Evolutionary conservation across 768 basidiomycete genomes (phyloP), one percentile per base, ranked within the genome.

Genomic region (Megacollybia marginata): DNA sequence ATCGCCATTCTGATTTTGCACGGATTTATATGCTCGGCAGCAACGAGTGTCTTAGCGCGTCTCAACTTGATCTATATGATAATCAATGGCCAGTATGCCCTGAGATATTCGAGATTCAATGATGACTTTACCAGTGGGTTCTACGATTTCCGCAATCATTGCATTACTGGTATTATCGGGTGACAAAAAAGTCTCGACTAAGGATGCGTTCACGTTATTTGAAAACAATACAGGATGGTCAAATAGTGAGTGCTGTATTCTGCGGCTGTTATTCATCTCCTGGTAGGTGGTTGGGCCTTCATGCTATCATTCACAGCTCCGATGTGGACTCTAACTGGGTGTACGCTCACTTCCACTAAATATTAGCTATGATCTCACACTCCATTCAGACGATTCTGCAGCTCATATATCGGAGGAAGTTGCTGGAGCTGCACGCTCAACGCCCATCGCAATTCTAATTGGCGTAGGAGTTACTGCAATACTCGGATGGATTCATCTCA

Each of bases 261-360:
- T 44, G 42, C 31, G 19, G 15, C 38, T 11, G 23, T 47, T 38
- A 19, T 19, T 48, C 59, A 44, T 16, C 15, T n/a, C 20, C 31
- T n/a, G 33, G n/a, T 55, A 86, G 85, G 73, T 62, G 82, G 79
- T 13, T 86, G 84, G 84, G 82, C 84, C 1, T 86, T 87, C 61
- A 68, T 86, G 53, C 61, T 87, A 42, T 72, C 85, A 0, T 86
- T 88, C 58, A 85, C 83, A 0, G 71, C 85, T 1, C 82, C 83
- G 0, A 87, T 87, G 85, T 87, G 85, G 85, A 85, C 83, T 2
- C 64, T 88, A 49, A 87, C 85, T 1, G 85, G 85, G 52, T 87
- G 85, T 85, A 38, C 35, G 35, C 16, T 16, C 11, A n/a, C n/a
- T n/a, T n/a, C n/a, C n/a, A n/a, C n/a, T n/a, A n/a, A n/a, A n/a